These are phyloP conservation scores for Eucalyptus tenuipes DNA, from an alignment of 345 rosid species.

Conservation along the genomic window DNA sequence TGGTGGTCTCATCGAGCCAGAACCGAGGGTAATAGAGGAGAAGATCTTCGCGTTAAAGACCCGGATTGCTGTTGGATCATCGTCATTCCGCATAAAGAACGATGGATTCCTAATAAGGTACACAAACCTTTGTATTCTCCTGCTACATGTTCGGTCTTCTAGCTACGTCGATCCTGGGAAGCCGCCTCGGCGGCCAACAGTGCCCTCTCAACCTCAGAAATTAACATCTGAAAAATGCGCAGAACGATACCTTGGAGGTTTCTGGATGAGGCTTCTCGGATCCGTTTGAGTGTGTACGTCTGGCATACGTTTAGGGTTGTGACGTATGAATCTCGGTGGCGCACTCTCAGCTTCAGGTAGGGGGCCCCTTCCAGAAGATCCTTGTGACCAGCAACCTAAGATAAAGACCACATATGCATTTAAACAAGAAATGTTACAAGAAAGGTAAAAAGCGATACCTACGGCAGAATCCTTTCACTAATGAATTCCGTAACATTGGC, in stretches of 20 bases:
- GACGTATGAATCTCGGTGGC: slow-evolving; percentile 80
- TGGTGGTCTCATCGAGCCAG: no score
- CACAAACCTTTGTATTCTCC: no score
- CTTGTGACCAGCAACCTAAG: slow-evolving; percentile 82
- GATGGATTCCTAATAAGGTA: no score
- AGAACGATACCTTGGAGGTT: background rate
- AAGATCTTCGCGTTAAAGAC: no score
- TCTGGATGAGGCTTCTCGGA: slow-evolving; percentile 63
- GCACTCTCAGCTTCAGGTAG: slow-evolving; percentile 77
- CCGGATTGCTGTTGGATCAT: no score
- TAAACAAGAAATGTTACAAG: background rate
- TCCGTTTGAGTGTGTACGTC: slow-evolving; percentile 78
- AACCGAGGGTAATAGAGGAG: no score
- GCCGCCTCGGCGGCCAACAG: no score
- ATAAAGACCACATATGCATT: background rate
- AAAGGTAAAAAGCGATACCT: background rate
- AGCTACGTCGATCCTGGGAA: no score
- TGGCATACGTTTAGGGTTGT: slow-evolving; percentile 88
- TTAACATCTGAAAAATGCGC: background rate
- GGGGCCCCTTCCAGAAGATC: slow-evolving; percentile 94
- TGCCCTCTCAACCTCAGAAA: slow-evolving; percentile 47
- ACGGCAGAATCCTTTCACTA: background rate
- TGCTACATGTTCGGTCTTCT: no score
- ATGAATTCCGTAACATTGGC: background rate
- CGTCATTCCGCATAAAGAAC: no score